Evolutionary conservation across 495 filamentous ascomycete species (phyloP).

Genomic region (Penicillium mononematosum): DNA sequence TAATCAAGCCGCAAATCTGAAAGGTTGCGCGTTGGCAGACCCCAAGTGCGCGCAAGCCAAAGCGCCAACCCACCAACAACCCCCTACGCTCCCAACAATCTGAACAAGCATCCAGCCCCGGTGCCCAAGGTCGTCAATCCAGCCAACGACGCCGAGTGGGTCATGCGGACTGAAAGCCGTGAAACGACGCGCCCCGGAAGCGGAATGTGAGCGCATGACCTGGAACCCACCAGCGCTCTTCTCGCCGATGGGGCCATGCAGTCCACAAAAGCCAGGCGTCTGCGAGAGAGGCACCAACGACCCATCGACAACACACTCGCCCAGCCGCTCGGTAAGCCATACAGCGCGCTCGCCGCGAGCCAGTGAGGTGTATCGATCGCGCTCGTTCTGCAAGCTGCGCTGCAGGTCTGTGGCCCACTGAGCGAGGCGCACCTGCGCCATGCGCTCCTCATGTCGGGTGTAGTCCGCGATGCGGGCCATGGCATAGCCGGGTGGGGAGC

Average conservation of each 20-base stretch:
- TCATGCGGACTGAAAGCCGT: slow-evolving; percentile 56
- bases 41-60: slow-evolving; percentile 56
- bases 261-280: slow-evolving; percentile 34
- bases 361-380: slow-evolving; percentile 69
- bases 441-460: slow-evolving; percentile 66
- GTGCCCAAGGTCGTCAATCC: slow-evolving; percentile 64
- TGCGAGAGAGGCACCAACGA: slow-evolving; percentile 56
- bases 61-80: slow-evolving; percentile 71
- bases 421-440: slow-evolving; percentile 77
- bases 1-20: slow-evolving; percentile 40
- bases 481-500: slow-evolving; percentile 56
- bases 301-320: slow-evolving; percentile 73
- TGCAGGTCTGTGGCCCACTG: slow-evolving; percentile 93
- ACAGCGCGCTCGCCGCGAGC: slow-evolving; percentile 69
- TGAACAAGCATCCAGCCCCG: slow-evolving; percentile 70
- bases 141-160: slow-evolving; percentile 71
- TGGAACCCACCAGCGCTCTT: slow-evolving; percentile 25
- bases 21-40: slow-evolving; percentile 37
- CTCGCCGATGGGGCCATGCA: slow-evolving; percentile 19
- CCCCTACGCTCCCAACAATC: slow-evolving; percentile 70
- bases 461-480: slow-evolving; percentile 71
- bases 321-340: slow-evolving; percentile 75
- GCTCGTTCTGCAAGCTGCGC: slow-evolving; percentile 76
- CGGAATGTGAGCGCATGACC: slow-evolving; percentile 27
- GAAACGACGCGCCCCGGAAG: slow-evolving; percentile 28